These are phyloP conservation scores for Beauveria pseudobassiana DNA, from an alignment of 2,329 filamentous ascomycete species.

Conservation along the genomic window DNA sequence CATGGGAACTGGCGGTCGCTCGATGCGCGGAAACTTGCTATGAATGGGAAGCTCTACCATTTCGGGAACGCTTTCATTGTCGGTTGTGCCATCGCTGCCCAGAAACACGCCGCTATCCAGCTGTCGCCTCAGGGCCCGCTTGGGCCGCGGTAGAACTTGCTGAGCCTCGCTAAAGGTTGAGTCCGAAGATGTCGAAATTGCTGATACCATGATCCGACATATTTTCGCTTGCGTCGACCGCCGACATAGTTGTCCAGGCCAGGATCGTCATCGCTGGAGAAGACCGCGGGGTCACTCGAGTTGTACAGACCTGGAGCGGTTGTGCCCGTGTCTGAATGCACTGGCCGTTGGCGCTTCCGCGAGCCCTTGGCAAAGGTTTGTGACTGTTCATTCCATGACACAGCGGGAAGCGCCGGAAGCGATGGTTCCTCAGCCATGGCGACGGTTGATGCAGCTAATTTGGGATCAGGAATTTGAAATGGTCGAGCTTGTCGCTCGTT, in stretches of 20 bases:
- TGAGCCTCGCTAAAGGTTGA: slow-evolving; percentile 35
- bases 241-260: slow-evolving; percentile 57
- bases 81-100: slow-evolving; percentile 49
- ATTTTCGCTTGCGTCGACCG: slow-evolving; percentile 51
- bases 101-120: slow-evolving; percentile 65
- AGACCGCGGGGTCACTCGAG: slow-evolving; percentile 64
- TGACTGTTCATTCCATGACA: slow-evolving; percentile 31
- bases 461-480: neutral
- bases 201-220: slow-evolving; percentile 61
- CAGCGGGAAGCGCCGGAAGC: slow-evolving; percentile 31
- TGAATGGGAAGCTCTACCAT: slow-evolving; percentile 23
- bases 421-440: slow-evolving; percentile 35
- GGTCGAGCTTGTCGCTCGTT: neutral
- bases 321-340: slow-evolving; percentile 8
- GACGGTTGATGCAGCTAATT: neutral
- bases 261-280: slow-evolving; percentile 66
- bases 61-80: slow-evolving; percentile 29
- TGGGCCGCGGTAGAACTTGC: slow-evolving; percentile 28
- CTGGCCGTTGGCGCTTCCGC: slow-evolving; percentile 33
- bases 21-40: slow-evolving; percentile 32
- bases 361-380: slow-evolving; percentile 32
- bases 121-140: slow-evolving; percentile 49
- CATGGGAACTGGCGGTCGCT: slow-evolving; percentile 21
- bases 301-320: slow-evolving; percentile 26
- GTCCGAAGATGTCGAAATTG: slow-evolving; percentile 46